Evolutionary conservation across 257 asterid genomes (phyloP), one percentile per base, ranked within the genome.

Genomic region (Capsicum rhomboideum): DNA sequence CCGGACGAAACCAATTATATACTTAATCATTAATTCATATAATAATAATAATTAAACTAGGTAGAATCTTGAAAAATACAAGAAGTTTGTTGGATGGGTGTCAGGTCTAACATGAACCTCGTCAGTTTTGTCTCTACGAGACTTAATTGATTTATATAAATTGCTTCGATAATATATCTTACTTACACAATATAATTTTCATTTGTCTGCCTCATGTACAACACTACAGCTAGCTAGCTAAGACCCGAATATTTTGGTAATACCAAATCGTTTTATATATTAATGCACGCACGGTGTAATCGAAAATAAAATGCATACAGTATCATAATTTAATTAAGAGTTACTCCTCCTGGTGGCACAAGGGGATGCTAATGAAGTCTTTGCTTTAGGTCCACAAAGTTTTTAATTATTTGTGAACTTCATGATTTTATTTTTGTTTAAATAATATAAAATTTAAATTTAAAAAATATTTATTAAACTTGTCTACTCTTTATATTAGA

Each of bases 181-280:
- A 77, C 63, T 71, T 59, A 44, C 18, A 74, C 49, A 21, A 75
- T 87, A 78, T 67, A 56, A 79, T 56, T 82, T 85, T 86, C 77
- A 80, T 75, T 14, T 91, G 92, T 90, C 89, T 86, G 89, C 75
- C 84, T 74, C 50, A 34, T 59, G 4, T 67, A 72, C 58, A 91
- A 77, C 94, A 90, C 82, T 77, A 86, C 91, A 88, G 91, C 91
- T 88, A 89, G 82, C n/a, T 89, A 86, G 89, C 90, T 88, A 88
- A 85, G 80, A 78, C 34, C 80, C 85, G 87, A 86, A 61, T 85
- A 85, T 68, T 78, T 82, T 56, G 82, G 63, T 49, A 16, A 77
- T 50, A 77, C 18, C 79, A 77, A 79, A 46, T n/a, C 52, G 66
- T 42, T 42, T 78, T 23, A 61, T 23, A 61, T 23, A 58, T 55